Conservation (phyloP, 1,139 yeast species). For the Candida dubliniensis region DNA sequence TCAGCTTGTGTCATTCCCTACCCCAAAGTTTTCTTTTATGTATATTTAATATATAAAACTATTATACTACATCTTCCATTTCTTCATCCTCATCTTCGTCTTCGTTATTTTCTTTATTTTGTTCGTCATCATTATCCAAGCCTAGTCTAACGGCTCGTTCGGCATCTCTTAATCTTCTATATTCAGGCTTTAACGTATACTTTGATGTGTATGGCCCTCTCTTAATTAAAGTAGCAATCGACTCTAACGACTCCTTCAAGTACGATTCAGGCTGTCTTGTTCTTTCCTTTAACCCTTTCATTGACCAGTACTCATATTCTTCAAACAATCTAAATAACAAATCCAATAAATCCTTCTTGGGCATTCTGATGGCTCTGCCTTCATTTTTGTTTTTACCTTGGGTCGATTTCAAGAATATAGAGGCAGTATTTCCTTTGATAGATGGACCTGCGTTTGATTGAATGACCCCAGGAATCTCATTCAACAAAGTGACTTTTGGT, state of each 20-base stretch:
- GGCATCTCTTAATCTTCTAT: constrained; percentile 74
- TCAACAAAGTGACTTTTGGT: constrained; percentile 76
- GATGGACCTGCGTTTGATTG: constrained; percentile 86
- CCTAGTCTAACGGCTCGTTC: constrained; percentile 70
- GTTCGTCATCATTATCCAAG: constrained; percentile 37
- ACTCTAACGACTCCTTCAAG: constrained; percentile 85
- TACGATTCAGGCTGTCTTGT: constrained; percentile 96
- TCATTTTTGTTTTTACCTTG: constrained; percentile 46
- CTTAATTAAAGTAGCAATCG: constrained; percentile 84
- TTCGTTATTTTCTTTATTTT: constrained; percentile 47
- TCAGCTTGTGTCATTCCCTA: constrained; percentile 5
- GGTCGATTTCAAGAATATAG: constrained; percentile 53
- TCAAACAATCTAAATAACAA: constrained; percentile 85
- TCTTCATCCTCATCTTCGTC: constrained; percentile 49
- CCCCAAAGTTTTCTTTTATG: constrained; percentile 11
- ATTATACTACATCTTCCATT: constrained; percentile 35
- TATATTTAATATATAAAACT: constrained; percentile 16
- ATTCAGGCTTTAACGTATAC: constrained; percentile 87
- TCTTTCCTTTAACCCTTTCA: constrained; percentile 90
- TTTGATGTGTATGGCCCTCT: constrained; percentile 96
- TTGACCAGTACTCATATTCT: constrained; percentile 94
- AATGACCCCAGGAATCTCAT: constrained; percentile 83
- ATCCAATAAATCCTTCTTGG: constrained; percentile 88
- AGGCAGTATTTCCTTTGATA: constrained; percentile 64
- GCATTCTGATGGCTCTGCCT: constrained; percentile 92